Evolutionary conservation across 2,329 filamentous ascomycete genomes (phyloP).

Genomic region (Kalmusia sp.): DNA sequence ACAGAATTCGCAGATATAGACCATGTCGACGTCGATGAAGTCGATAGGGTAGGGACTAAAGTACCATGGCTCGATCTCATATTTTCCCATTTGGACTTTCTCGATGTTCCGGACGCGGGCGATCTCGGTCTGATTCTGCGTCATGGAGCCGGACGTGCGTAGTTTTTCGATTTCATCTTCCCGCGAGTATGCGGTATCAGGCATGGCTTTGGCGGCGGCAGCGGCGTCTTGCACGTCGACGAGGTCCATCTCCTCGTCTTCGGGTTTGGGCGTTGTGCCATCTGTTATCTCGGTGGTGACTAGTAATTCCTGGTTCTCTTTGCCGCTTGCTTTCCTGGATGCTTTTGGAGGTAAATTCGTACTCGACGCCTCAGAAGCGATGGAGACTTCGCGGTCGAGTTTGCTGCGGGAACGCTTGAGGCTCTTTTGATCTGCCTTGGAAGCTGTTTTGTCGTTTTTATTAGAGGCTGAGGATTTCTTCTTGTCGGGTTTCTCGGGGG

Average conservation of each 20-base stretch:
- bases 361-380: constrained; percentile 59
- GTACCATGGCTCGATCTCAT: constrained; percentile 96
- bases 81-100: constrained; percentile 90
- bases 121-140: constrained; percentile 96
- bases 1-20: constrained; percentile 98
- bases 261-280: constrained; percentile 56
- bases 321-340: constrained; percentile 65
- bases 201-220: constrained; percentile 59
- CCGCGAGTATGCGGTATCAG: constrained; percentile 68
- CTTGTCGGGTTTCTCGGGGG: constrained; percentile 88
- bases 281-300: constrained; percentile 56
- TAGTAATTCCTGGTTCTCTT: constrained; percentile 63
- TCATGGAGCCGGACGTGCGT: constrained; percentile 95
- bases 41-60: constrained; percentile 95
- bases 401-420: constrained; percentile 54
- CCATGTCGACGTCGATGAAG: constrained; percentile 86
- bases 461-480: constrained; percentile 66
- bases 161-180: constrained; percentile 97
- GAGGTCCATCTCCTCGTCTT: constrained; percentile 60
- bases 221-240: constrained; percentile 61
- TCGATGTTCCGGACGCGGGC: constrained; percentile 94
- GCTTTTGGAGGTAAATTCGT: constrained; percentile 56
- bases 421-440: constrained; percentile 56
- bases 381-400: constrained; percentile 62
- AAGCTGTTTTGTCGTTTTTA: constrained; percentile 46